Evolutionary conservation across 331 rosid species (phyloP).

Genomic region (Telfairia occidentalis): DNA sequence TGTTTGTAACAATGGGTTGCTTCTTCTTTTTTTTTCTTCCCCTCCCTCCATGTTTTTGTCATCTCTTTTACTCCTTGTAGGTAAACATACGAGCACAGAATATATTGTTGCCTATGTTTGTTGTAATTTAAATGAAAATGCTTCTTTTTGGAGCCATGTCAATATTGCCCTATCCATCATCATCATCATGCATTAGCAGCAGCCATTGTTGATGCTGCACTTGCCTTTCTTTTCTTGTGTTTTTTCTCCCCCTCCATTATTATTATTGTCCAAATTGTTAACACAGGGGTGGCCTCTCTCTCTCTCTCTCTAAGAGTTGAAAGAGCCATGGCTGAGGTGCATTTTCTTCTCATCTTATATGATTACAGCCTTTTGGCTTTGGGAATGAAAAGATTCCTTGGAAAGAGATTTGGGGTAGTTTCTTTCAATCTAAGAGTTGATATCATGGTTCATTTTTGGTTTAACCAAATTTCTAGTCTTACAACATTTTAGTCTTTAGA

Average conservation of each 20-base stretch:
- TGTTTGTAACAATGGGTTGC: constrained; percentile 16
- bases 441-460: neutral
- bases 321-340: neutral
- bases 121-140: constrained; percentile 17
- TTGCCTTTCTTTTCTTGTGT: neutral
- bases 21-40: neutral
- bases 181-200: neutral
- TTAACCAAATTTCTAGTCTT: neutral
- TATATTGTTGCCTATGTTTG: constrained; percentile 14
- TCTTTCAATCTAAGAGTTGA: neutral
- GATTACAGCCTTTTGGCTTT: neutral
- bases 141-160: constrained; percentile 4
- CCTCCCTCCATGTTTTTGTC: constrained; percentile 3
- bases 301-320: no score
- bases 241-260: neutral
- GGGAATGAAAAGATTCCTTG: neutral
- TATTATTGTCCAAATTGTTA: neutral
- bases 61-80: neutral
- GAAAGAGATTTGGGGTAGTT: neutral
- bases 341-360: neutral
- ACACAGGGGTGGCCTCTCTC: neutral
- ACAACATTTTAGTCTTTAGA: neutral
- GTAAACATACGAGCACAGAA: constrained; percentile 14
- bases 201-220: neutral
- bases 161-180: neutral